Percentiles rank a stretch among this genome's conserved stretches.
phyloP scores from a whole-genome alignment of 768 basidiomycete genomes.

The Boletus pseudopeckii region DNA sequence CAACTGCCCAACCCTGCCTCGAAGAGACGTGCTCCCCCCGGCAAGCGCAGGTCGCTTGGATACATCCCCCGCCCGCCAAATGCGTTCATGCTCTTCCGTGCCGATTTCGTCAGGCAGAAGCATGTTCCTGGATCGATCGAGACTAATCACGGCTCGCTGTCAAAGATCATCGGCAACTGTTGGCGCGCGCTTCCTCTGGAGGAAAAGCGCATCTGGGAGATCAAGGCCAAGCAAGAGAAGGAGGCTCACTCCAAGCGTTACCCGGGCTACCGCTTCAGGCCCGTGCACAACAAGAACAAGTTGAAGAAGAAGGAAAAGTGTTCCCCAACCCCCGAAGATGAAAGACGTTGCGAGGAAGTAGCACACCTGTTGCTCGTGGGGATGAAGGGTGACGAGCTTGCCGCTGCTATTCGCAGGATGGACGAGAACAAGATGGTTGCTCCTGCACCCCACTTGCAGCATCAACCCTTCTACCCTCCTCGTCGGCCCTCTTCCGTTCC shows the following conservation, averaged over 20 bases:
- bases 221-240: slow-evolving; percentile 68
- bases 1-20: slow-evolving; percentile 37
- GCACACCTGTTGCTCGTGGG: slow-evolving; percentile 63
- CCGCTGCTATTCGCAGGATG: slow-evolving; percentile 53
- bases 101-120: slow-evolving; percentile 39
- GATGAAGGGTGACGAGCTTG: slow-evolving; percentile 68
- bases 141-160: slow-evolving; percentile 46
- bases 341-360: slow-evolving; percentile 46
- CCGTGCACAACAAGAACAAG: slow-evolving; percentile 46
- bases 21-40: slow-evolving; percentile 52
- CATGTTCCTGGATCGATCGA: slow-evolving; percentile 51
- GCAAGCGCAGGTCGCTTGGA: slow-evolving; percentile 60
- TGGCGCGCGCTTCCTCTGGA: slow-evolving; percentile 70
- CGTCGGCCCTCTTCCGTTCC: slow-evolving; percentile 66
- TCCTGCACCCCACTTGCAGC: background rate
- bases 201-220: slow-evolving; percentile 72
- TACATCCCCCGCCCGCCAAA: slow-evolving; percentile 30
- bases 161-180: slow-evolving; percentile 50
- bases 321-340: slow-evolving; percentile 21
- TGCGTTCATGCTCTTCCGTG: slow-evolving; percentile 37
- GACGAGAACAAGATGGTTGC: slow-evolving; percentile 30
- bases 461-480: slow-evolving; percentile 32
- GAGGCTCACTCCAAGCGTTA: slow-evolving; percentile 66
- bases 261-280: slow-evolving; percentile 57
- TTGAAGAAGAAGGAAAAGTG: slow-evolving; percentile 37